These are phyloP conservation scores for Tripterygium wilfordii DNA, from an alignment of 177 flowering plant genomes.

Conservation along the genomic window DNA sequence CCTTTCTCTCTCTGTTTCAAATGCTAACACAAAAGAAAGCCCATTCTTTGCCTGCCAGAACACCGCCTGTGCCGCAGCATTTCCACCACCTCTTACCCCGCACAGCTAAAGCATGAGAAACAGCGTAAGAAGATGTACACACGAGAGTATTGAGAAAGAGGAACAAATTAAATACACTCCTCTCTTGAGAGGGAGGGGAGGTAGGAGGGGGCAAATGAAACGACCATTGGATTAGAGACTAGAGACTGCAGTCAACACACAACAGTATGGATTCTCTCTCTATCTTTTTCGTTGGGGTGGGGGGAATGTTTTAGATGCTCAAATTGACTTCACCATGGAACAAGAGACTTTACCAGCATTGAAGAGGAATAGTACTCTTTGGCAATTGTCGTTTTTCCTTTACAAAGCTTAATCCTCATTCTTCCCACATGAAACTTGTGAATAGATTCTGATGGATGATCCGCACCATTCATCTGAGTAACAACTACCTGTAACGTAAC, in stretches of 20 bases:
- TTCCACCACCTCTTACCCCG: conserved; percentile 94
- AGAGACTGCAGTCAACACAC: too few species aligned
- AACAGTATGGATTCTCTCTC: too few species aligned
- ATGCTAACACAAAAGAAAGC: conserved; percentile 71
- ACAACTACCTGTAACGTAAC: conserved; percentile 63
- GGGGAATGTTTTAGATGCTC: neutral
- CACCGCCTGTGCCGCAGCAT: conserved; percentile 88
- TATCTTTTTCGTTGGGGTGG: too few species aligned
- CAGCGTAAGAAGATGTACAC: too few species aligned
- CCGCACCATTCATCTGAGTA: conserved; percentile 77
- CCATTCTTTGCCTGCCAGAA: conserved; percentile 89
- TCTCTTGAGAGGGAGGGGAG: too few species aligned
- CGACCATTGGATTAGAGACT: too few species aligned
- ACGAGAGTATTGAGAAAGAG: too few species aligned
- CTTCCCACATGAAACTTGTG: conserved; percentile 84
- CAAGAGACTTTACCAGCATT: conserved; percentile 67
- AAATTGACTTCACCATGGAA: too few species aligned
- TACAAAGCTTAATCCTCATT: conserved; percentile 83
- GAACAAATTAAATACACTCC: too few species aligned
- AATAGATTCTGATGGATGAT: conserved; percentile 59
- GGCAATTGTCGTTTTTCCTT: conserved; percentile 75
- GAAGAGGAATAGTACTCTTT: conserved; percentile 78
- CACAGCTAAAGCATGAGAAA: conserved; percentile 47
- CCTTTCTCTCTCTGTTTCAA: conserved; percentile 85
- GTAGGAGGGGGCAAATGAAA: neutral